Conservation (phyloP, 2,329 filamentous ascomycete genomes). For the Aspergillus floridensis region DNA sequence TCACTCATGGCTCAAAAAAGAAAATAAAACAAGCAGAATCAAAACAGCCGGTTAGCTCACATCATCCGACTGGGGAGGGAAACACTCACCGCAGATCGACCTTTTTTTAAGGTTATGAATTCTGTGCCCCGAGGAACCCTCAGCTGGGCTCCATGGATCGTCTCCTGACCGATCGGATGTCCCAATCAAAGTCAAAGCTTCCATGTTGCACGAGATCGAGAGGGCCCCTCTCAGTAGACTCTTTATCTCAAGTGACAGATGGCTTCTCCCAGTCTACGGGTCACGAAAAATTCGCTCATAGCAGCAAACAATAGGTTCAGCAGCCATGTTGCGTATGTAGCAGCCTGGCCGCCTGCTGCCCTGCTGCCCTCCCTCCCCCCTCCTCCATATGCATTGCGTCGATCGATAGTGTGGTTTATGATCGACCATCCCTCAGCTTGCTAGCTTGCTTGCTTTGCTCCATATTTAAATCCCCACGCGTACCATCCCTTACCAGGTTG, state of each 20-base stretch:
- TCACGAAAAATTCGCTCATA: conserved; percentile 4
- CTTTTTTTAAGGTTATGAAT: too few relatives aligned
- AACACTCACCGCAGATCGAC: too few relatives aligned
- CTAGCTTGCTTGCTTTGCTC: neutral
- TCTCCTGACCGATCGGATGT: conserved; percentile 2
- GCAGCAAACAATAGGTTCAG: neutral
- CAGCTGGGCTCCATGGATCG: neutral
- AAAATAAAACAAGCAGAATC: neutral
- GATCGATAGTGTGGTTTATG: neutral
- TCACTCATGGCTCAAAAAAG: neutral
- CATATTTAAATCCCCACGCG: neutral
- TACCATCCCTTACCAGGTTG: neutral
- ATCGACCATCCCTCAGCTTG: neutral
- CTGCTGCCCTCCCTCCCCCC: neutral
- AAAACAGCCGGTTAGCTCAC: neutral
- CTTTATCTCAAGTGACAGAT: neutral
- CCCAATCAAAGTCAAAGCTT: neutral
- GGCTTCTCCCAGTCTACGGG: too few relatives aligned
- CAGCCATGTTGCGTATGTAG: neutral
- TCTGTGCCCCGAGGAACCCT: neutral
- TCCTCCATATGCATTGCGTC: neutral
- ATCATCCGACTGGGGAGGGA: neutral
- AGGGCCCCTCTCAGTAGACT: neutral
- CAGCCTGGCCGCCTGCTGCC: neutral
- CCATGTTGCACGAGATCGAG: neutral